Base-by-base conservation (phyloP, 768 basidiomycete genomes). In the Suillus lakei region DNA sequence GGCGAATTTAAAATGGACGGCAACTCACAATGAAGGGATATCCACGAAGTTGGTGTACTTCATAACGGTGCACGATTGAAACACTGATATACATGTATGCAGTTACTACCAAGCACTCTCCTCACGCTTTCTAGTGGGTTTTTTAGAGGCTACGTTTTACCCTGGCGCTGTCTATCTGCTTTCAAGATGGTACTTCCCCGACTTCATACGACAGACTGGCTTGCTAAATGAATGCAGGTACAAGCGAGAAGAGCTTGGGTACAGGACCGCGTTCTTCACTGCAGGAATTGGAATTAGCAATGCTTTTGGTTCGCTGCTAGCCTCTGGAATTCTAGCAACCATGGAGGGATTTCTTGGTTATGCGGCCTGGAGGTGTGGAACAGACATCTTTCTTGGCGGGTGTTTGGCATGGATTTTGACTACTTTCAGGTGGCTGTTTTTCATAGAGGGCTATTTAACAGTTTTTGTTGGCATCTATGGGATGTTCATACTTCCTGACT, bases 261-360 rank as follows among this genome's bases (percentile, higher is more conserved):
- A 86, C 46, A 81, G 90, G 60, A 88, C 84, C n/a, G 87, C 90
- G 7, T 74, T 89, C 59, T 80, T 91, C n/a, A 85, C 84, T 46
- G 89, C 89, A 66, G 91, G 91, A 23, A 87, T 82, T 69, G 78
- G 93, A 8, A 86, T 92, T 62, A 87, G 86, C 54, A 94, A 93
- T 80, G 91, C 91, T 4, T 92, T 93, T 75, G 91, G 92, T 5
- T 82, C 90, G 0, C 78, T 93, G 26, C 85, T 95, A 58, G 91
- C 91, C 5, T 89, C 89, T 28, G 88, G 85, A 12, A 90, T 93
- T 60, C 82, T 93, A 16, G 80, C 83, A 64, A 77, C 79, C 16
- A 90, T 93, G 88, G 83, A 91, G 48, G 88, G 87, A 5, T 82
- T 80, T 66, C 77, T 86, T n/a, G 91, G 91, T 0, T 81, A 85